Evolutionary conservation across 441 rosid species (phyloP).

Genomic region (Gossypium schwendimanii): DNA sequence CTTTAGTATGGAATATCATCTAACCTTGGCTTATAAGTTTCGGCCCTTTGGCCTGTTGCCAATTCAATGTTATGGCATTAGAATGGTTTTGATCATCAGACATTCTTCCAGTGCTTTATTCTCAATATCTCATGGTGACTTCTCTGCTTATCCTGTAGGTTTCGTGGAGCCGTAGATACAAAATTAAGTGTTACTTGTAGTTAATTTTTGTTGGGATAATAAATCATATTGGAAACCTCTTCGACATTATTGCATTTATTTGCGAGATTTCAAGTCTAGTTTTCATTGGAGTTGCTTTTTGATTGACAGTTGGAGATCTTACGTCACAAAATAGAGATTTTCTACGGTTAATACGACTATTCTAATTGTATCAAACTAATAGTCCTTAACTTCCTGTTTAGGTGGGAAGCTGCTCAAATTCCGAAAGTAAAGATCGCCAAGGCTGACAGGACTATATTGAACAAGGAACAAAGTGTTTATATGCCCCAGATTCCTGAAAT

Average conservation of each 20-base stretch:
- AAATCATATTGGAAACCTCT: background rate
- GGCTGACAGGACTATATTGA: slow-evolving; percentile 34
- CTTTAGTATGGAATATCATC: background rate
- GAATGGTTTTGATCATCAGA: background rate
- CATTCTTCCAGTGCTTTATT: background rate
- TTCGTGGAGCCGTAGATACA: background rate
- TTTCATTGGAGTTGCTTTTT: background rate
- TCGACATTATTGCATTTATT: background rate
- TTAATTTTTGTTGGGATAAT: background rate
- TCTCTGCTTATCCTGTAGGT: background rate
- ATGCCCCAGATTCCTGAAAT: slow-evolving; percentile 88
- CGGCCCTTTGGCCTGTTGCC: background rate
- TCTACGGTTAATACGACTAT: background rate
- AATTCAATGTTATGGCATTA: background rate
- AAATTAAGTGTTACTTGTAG: background rate
- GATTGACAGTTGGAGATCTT: background rate
- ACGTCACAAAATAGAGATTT: background rate
- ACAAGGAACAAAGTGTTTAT: slow-evolving; percentile 58
- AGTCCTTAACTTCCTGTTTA: slow-evolving; percentile 19
- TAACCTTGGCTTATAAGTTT: background rate
- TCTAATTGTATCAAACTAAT: background rate
- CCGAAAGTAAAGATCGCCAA: slow-evolving; percentile 70
- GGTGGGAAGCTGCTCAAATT: slow-evolving; percentile 89
- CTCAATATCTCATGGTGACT: background rate
- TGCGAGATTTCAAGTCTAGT: background rate